Evolutionary conservation across 352 stramenopile species (phyloP).

Genomic region (Discostella stelligera): DNA sequence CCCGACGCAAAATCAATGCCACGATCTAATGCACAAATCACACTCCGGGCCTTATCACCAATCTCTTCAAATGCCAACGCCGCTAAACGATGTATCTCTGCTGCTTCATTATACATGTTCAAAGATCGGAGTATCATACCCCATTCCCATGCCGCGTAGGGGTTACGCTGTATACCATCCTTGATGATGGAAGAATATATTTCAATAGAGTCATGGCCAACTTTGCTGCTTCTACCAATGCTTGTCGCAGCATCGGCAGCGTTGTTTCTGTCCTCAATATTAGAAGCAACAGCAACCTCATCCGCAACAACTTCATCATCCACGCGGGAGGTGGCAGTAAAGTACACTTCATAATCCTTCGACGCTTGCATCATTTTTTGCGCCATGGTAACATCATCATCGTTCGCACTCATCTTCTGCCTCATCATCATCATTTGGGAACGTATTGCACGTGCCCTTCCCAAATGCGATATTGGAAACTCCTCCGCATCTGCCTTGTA

Average conservation of each 20-base stretch:
- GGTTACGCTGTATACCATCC: conserved; percentile 69
- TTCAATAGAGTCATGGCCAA: neutral
- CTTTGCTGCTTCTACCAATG: neutral
- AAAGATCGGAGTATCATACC: conserved; percentile 52
- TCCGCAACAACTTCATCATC: conserved; percentile 58
- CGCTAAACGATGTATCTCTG: conserved; percentile 54
- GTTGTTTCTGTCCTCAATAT: neutral
- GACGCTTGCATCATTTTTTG: conserved; percentile 30
- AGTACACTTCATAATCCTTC: conserved; percentile 62
- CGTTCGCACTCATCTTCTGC: conserved; percentile 15
- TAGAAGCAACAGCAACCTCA: conserved; percentile 14
- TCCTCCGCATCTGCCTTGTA: conserved; percentile 61
- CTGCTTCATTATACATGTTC: conserved; percentile 37
- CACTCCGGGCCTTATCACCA: conserved; percentile 56
- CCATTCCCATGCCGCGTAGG: conserved; percentile 77
- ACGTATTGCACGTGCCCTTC: conserved; percentile 56
- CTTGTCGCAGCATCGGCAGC: neutral
- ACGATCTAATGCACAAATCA: conserved; percentile 63
- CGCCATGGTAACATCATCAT: conserved; percentile 26
- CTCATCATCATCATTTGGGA: conserved; percentile 14
- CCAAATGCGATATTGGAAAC: conserved; percentile 47
- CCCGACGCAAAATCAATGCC: conserved; percentile 63
- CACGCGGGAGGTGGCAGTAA: conserved; percentile 46
- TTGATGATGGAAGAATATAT: conserved; percentile 21
- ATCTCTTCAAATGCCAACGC: conserved; percentile 63